Evolutionary conservation across 1,139 yeast genomes (phyloP).

Genomic region (Geotrichum phurueaensis): DNA sequence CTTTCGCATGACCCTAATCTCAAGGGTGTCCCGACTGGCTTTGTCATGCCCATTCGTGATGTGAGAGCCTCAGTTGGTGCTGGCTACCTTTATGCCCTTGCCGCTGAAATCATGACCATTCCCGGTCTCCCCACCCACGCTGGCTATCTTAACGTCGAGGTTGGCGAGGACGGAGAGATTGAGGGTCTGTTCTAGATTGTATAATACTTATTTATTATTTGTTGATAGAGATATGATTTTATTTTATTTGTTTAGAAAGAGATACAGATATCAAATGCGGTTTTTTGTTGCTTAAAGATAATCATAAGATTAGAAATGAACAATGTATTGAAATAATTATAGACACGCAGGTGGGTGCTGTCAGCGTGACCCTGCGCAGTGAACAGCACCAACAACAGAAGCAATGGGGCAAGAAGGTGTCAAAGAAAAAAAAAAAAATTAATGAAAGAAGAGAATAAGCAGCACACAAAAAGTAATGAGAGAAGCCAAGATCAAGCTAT

Average conservation of each 20-base stretch:
- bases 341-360: no score
- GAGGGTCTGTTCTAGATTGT: slow-evolving; percentile 73
- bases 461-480: slow-evolving; percentile 71
- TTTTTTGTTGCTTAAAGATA: background rate
- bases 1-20: slow-evolving; percentile 87
- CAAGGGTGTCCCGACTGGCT: slow-evolving; percentile 96
- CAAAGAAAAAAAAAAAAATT: background rate
- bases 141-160: slow-evolving; percentile 96
- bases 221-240: background rate
- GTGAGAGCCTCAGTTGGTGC: slow-evolving; percentile 94
- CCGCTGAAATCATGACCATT: slow-evolving; percentile 95
- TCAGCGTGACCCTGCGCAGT: no score
- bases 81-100: slow-evolving; percentile 91
- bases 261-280: background rate
- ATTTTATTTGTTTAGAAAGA: background rate
- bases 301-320: background rate
- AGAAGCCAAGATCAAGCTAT: slow-evolving; percentile 73
- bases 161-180: slow-evolving; percentile 84
- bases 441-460: slow-evolving; percentile 48
- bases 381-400: background rate
- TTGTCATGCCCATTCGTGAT: slow-evolving; percentile 89
- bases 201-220: background rate
- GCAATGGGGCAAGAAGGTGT: background rate
- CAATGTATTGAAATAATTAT: background rate
- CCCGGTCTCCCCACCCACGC: slow-evolving; percentile 97